phyloP scores from a whole-genome alignment of 2,329 filamentous ascomycete genomes.

The Rutstroemia sp. region DNA sequence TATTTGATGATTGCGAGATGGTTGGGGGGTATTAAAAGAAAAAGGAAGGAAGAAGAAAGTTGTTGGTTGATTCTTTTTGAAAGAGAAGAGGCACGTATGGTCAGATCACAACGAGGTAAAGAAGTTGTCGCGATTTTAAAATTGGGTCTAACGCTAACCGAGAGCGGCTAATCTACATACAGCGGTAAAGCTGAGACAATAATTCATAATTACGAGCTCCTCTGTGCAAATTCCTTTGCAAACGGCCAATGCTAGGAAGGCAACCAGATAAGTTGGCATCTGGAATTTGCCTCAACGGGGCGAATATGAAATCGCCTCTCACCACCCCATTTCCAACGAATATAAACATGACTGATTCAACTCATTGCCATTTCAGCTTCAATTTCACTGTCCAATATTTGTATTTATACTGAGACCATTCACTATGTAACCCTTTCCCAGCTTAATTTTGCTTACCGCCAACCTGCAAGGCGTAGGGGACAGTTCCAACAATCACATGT shows the following conservation, averaged over 20 bases:
- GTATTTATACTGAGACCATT: no score
- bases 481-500: no score
- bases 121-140: conserved; percentile 8
- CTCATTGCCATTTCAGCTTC: not conserved
- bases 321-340: no score
- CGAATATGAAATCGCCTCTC: no score
- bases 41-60: not conserved
- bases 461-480: no score
- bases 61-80: conserved; percentile 4
- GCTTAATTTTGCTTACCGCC: not conserved
- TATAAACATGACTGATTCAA: not conserved
- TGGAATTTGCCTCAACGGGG: no score
- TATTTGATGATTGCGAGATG: conserved; percentile 4
- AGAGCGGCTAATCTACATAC: not conserved
- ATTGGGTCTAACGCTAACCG: conserved; percentile 9
- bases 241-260: no score
- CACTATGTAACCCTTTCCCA: not conserved
- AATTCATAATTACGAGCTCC: not conserved
- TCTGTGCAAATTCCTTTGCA: no score
- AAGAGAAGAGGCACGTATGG: conserved; percentile 5
- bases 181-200: not conserved
- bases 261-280: not conserved
- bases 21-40: conserved; percentile 1
- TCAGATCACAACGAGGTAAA: not conserved
- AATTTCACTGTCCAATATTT: not conserved